Conservation (phyloP, 2,329 filamentous ascomycete species). For the Paramyrothecium sp. region DNA sequence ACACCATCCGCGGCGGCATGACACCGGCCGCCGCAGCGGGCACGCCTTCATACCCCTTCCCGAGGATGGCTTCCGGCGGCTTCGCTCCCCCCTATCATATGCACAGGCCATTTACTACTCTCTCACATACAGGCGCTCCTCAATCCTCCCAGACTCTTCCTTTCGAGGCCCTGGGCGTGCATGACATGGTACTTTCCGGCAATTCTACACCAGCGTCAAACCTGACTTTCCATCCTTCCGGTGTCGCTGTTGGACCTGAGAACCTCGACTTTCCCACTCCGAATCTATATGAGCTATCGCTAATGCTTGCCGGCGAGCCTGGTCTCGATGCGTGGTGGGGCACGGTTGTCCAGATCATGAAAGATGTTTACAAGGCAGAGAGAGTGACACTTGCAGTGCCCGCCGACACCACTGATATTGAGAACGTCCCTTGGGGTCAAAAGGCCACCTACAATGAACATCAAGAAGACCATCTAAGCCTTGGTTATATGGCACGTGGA, state of each 20-base stretch:
- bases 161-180: constrained; percentile 35
- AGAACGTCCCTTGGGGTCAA: constrained; percentile 97
- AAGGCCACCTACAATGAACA: constrained; percentile 82
- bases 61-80: constrained; percentile 60
- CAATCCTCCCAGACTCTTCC: constrained; percentile 32
- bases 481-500: constrained; percentile 57
- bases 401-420: constrained; percentile 86
- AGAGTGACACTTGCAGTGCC: constrained; percentile 84
- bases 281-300: constrained; percentile 80
- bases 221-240: constrained; percentile 62
- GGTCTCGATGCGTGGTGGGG: constrained; percentile 93
- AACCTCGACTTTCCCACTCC: constrained; percentile 72
- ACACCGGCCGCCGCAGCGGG: constrained; percentile 56
- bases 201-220: constrained; percentile 62
- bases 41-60: constrained; percentile 85
- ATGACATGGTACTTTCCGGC: constrained; percentile 58
- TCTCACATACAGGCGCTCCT: constrained; percentile 59
- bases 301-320: constrained; percentile 80
- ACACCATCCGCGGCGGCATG: constrained; percentile 63
- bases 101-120: constrained; percentile 62
- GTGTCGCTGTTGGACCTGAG: constrained; percentile 40
- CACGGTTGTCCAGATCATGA: constrained; percentile 80
- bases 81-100: constrained; percentile 45
- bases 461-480: constrained; percentile 59
- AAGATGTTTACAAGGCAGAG: constrained; percentile 79